Evolutionary conservation across 2,329 filamentous ascomycete genomes (phyloP).

Genomic region (Trichoderma endophyticum): DNA sequence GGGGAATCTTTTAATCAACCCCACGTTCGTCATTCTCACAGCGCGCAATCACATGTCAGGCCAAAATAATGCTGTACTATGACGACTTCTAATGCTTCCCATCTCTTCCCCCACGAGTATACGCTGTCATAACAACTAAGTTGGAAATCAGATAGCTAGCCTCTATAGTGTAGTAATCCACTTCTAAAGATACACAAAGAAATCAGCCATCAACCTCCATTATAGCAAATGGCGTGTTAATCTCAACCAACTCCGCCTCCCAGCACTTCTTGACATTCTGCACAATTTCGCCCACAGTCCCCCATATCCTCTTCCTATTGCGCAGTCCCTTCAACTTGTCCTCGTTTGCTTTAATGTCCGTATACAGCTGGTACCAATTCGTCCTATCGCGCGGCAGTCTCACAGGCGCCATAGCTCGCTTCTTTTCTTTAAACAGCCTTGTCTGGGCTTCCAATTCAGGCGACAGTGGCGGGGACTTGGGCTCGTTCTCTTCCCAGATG

Average conservation of each 20-base stretch:
- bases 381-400: constrained; percentile 7
- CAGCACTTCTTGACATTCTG: background rate
- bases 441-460: background rate
- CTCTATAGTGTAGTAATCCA: background rate
- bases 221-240: background rate
- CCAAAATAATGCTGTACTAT: background rate
- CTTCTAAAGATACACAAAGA: background rate
- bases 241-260: background rate
- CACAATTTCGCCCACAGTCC: background rate
- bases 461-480: constrained; percentile 10
- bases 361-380: constrained; percentile 22
- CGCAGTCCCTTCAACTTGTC: constrained; percentile 11
- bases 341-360: background rate
- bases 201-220: background rate
- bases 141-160: background rate
- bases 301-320: constrained; percentile 21
- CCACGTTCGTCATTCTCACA: background rate
- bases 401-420: background rate
- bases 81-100: background rate
- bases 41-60: constrained; percentile 6
- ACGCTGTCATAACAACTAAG: background rate
- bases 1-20: background rate
- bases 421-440: background rate
- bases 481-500: background rate
- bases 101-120: background rate